phyloP scores from a whole-genome alignment of 2,329 filamentous ascomycete genomes.

The Chalara sp. region DNA sequence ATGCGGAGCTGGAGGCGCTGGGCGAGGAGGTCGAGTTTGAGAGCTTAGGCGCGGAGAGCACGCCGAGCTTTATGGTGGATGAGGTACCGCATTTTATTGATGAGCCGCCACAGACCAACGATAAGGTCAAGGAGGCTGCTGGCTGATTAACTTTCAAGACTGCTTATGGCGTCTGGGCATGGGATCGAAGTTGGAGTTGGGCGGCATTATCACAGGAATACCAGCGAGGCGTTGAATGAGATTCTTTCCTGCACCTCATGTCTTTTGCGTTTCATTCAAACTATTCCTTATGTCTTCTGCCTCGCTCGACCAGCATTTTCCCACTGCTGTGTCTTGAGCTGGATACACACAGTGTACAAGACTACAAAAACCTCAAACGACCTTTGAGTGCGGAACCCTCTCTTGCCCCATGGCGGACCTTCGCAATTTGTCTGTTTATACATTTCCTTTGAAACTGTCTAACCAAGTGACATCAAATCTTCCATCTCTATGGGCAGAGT shows the following conservation, averaged over 20 bases:
- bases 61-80: slow-evolving; percentile 86
- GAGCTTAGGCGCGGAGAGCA: slow-evolving; percentile 42
- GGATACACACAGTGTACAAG: background rate
- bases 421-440: background rate
- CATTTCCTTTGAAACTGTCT: background rate
- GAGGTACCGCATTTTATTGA: slow-evolving; percentile 89
- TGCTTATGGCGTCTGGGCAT: background rate
- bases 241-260: background rate
- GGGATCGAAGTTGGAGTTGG: background rate
- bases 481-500: too few species aligned
- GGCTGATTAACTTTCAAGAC: slow-evolving; percentile 29
- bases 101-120: slow-evolving; percentile 67
- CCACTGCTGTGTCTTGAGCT: background rate
- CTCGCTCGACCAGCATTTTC: background rate
- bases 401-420: background rate
- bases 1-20: slow-evolving; percentile 91
- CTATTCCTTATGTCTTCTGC: background rate
- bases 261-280: background rate
- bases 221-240: background rate
- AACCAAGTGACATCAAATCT: too few species aligned
- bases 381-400: background rate
- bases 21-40: slow-evolving; percentile 93
- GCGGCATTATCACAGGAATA: background rate
- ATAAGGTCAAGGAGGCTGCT: slow-evolving; percentile 78
- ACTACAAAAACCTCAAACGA: background rate